Evolutionary conservation across 495 filamentous ascomycete species (phyloP), one percentile per base, ranked within the genome.

Genomic region (Penicillium flavigenum): DNA sequence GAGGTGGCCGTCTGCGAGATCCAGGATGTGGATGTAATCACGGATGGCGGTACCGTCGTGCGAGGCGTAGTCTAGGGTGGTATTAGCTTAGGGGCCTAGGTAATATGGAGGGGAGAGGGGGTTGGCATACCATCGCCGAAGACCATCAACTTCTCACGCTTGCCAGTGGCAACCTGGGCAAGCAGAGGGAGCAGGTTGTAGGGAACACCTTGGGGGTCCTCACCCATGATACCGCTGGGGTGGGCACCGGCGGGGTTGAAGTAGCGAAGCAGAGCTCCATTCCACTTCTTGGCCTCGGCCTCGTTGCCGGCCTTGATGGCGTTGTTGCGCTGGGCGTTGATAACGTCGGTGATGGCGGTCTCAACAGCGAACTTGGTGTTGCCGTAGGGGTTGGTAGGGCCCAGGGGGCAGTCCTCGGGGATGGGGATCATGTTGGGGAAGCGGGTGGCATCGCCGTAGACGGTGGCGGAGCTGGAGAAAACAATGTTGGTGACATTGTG

Each of bases 401-500:
- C 92, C 61, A 96, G 88, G 43, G 94, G 94, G 82, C 94, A 98
- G 67, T 89, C 76, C 78, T 98, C 94, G 34, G 95, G 94, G 68
- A 98, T 98, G 62, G 94, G 94, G 64, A 98, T 98, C 95, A 98
- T 98, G 79, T 95, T 88, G 63, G 88, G 86, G 75, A 96, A 88
- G 72, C 90, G 90, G 47, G 95, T 98, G 48, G 95, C 94, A 76
- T 98, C 94, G 58, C 94, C 94, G 70, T 98, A 98, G 70, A 98
- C 94, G 62, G 94, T 96, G 31, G 92, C 92, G 8, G 92, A 96
- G 67, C 84, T 96, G 51, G 92, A 96, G 79, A 98, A 98, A 72
- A 98, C 94, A 63, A 98, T 95, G 79, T 96, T 97, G 78, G 83
- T 81, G 58, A 97, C 92, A 79, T 92, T 86, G 77, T 96, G 83